Base-by-base conservation (phyloP, 805 yeast species). In the Candida chilensis region DNA sequence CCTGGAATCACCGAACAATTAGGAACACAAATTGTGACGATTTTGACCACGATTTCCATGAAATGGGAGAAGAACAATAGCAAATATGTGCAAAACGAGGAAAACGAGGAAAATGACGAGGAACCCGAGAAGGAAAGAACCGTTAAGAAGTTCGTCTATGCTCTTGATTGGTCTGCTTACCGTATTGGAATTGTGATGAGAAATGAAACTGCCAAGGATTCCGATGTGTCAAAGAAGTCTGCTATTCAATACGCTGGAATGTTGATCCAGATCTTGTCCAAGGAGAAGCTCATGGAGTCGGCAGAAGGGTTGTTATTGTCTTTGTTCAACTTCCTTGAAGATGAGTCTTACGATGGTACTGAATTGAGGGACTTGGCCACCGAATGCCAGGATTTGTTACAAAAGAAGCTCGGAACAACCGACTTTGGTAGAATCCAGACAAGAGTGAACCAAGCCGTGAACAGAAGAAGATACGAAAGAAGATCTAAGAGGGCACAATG, bases 171-270 rank as follows among this genome's bases (percentile, higher is more conserved):
- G 74, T 67, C 84, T 16, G 57, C 83, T 10, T 50, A 66, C n/a
- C 73, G 82, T 45, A 59, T 73, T 3, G 66, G 86, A 36, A 60
- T 71, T 1, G 63, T 81, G 18, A 60, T 84, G 39, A 75, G 87
- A 47, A 75, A 74, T 35, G 88, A 84, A 38, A 44, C 56, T 11
- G 56, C 66, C n/a, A 62, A 58, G 17, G 73, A 70, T 28, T 61
- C 78, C 13, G 44, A 68, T 14, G 62, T 63, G 13, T 70, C 88
- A 4, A 86, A 85, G 48, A 76, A 71, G 32, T 61, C 84, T 1
- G 63, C 79, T 22, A 74, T 87, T 32, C 87, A 83, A 46, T 64
- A 81, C 27, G 50, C 75, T 20, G 94, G 90, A 1, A 67, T 85
- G 56, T 44, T 74, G 16, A 48, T 71, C 24, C 77, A 79, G 52